Evolutionary conservation across 108 stramenopile species (phyloP), one percentile per base, ranked within the genome.

Genomic region (Skeletonema costatum): DNA sequence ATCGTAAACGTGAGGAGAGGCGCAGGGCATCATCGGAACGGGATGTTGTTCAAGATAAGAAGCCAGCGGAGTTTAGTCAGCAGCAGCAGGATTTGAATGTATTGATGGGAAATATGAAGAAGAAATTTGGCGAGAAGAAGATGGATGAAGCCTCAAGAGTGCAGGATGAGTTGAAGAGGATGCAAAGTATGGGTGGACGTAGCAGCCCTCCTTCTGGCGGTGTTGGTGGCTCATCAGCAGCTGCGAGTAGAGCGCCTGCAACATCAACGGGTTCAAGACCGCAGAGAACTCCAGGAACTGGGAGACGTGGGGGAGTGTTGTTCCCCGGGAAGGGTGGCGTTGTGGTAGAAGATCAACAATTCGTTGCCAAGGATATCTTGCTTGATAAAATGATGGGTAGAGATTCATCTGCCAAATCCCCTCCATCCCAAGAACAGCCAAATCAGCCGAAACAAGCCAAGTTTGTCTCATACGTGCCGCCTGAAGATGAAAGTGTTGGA

Each of bases 101-200:
- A 36, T 39, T 64, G 64, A 71, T 58, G 66, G 78, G 44, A 32
- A 68, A 65, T 29, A 79, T 73, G 66, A 71, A 73, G 46, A 58
- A 67, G 59, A 64, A 71, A 30, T 79, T 79, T 56, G 63, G 58
- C 19, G 44, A 46, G 48, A 72, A 65, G 56, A 73, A 67, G 38
- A 41, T 63, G 32, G 70, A 53, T 5, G 78, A 79, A 65, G 78
- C 78, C 0, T 21, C 70, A 21, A 73, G 78, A 60, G 78, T 79
- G 5, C 41, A 71, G 38, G 39, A 71, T 1, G 60, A 79, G 46
- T 56, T 78, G 32, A 21, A 21, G 25, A 56, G 53, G 19, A 56
- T 56, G 32, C 53, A 56, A 56, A 56, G 53, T 56, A 56, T 56
- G 53, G 53, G 53, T 21, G 25, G 53, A n/a, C 53, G 53, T 9